Evolutionary conservation across 139 green algal genomes (phyloP).

Genomic region (Tetradesmus lagerheimii): DNA sequence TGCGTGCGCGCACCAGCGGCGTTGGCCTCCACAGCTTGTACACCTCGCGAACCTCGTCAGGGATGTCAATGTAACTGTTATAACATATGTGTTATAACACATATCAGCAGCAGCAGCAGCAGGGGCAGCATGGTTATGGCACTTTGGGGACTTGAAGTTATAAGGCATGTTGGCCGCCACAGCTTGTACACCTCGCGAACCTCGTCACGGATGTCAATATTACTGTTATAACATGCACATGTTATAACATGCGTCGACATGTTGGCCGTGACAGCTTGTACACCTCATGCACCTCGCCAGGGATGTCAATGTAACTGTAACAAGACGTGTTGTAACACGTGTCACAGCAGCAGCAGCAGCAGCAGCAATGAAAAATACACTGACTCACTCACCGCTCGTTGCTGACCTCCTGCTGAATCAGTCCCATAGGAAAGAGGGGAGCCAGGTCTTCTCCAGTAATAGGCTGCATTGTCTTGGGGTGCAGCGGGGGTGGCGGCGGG

Average conservation of each 20-base stretch:
- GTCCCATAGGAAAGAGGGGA: constrained; percentile 45
- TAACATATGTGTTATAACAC: no score
- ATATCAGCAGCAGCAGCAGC: background rate
- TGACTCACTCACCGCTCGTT: constrained; percentile 19
- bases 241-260: no score
- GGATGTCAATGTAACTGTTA: constrained; percentile 55
- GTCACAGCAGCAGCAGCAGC: background rate
- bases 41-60: constrained; percentile 43
- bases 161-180: no score
- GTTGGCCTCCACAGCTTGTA: constrained; percentile 54
- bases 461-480: constrained; percentile 48
- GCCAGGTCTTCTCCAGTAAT: constrained; percentile 43
- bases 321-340: no score
- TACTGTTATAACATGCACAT: constrained; percentile 6
- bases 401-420: constrained; percentile 53
- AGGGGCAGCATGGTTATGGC: no score
- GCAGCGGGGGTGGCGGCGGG: constrained; percentile 47
- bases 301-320: constrained; percentile 60
- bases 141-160: no score
- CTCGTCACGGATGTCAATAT: constrained; percentile 54
- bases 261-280: constrained; percentile 53
- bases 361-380: no score
- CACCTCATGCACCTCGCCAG: constrained; percentile 44
- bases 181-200: constrained; percentile 51
- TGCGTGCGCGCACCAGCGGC: constrained; percentile 44